Base-by-base conservation (phyloP, 495 filamentous ascomycete species). In the Podospora tetraspora region DNA sequence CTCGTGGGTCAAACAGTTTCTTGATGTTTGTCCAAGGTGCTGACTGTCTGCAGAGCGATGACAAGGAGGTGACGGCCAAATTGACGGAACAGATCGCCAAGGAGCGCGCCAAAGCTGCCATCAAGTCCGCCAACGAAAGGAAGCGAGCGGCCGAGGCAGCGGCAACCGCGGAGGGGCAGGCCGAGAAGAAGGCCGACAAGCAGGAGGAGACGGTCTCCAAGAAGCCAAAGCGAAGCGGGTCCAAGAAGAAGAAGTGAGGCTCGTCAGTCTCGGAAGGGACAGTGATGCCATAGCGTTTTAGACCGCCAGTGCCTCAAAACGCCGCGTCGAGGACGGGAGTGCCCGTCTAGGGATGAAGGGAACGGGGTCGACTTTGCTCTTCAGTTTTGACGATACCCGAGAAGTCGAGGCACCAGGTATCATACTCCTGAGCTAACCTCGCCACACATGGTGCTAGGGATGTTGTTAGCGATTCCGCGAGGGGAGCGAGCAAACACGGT, bases 1-100 rank as follows among this genome's bases (percentile, higher is more conserved):
- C 79, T 98, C 72, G 91, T 90, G 79, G 71, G 82, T 37, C 25
- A 0, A 19, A 64, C 56, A 21, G 9, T 27, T 19, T 57, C 29
- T 60, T 3, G 22, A 34, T 70, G 2, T 12, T 6, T 7, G 52
- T 6, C 7, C 34, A 64, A n/a, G 29, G 25, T 59, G 21, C 67
- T 75, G 22, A 76, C 69, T 21, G 11, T 2, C 16, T 62, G 0
- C 62, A 83, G 70, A 73, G 74, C 66, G 79, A 82, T 37, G 74
- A 81, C 64, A 77, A 77, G 30, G 67, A 74, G 6, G 70, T 84
- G 37, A 80, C 77, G 25, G 73, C 70, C 4, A 79, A 80, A 67
- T 68, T 84, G 56, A 73, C 72, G 13, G 82, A 83, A 63, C 78
- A 80, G 70, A 81, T 84, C 34, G 80, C 78, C 8, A 81, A 79